A percentile compares a stretch with the other conserved stretches of the same genome.
Evolutionary conservation across 768 basidiomycete genomes (phyloP).

Genomic region (Boletus bicolor): DNA sequence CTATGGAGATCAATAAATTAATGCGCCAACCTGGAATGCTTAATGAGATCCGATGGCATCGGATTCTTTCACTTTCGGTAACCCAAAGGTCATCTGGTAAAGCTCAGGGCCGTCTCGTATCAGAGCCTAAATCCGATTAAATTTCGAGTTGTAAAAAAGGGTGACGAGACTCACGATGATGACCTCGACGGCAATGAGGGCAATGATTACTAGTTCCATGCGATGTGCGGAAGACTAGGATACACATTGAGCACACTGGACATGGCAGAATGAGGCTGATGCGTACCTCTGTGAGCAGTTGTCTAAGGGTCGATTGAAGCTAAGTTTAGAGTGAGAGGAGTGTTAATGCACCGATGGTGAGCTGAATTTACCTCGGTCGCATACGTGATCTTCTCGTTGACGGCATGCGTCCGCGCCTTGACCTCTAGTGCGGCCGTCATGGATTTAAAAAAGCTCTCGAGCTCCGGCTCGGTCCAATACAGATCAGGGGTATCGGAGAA

Average conservation of each 20-base stretch:
- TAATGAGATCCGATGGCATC: slow-evolving; percentile 4
- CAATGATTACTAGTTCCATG: slow-evolving; percentile 95
- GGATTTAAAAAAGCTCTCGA: slow-evolving; percentile 87
- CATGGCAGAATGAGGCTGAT: neutral
- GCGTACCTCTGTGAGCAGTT: slow-evolving; percentile 76
- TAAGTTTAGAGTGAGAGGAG: slow-evolving; percentile 24
- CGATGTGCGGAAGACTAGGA: slow-evolving; percentile 81
- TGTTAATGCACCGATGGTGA: neutral
- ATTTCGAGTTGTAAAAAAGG: neutral
- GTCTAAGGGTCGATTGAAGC: slow-evolving; percentile 85
- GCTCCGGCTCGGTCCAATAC: slow-evolving; percentile 90
- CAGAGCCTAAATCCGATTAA: slow-evolving; percentile 48
- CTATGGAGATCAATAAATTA: neutral
- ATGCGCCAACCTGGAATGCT: neutral
- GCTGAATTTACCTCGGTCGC: slow-evolving; percentile 59
- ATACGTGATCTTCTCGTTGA: slow-evolving; percentile 92
- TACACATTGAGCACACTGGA: neutral
- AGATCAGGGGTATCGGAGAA: slow-evolving; percentile 88
- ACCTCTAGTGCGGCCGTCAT: slow-evolving; percentile 86
- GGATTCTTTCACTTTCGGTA: slow-evolving; percentile 10
- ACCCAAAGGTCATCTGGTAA: slow-evolving; percentile 48
- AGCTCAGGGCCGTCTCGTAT: slow-evolving; percentile 79
- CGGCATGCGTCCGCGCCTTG: slow-evolving; percentile 69
- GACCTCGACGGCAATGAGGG: slow-evolving; percentile 93
- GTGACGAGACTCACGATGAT: slow-evolving; percentile 59